Percentiles rank a stretch among this genome's conserved stretches.
phyloP scores from a whole-genome alignment of 2,329 filamentous ascomycete species.

The Tolypocladium inflatum region DNA sequence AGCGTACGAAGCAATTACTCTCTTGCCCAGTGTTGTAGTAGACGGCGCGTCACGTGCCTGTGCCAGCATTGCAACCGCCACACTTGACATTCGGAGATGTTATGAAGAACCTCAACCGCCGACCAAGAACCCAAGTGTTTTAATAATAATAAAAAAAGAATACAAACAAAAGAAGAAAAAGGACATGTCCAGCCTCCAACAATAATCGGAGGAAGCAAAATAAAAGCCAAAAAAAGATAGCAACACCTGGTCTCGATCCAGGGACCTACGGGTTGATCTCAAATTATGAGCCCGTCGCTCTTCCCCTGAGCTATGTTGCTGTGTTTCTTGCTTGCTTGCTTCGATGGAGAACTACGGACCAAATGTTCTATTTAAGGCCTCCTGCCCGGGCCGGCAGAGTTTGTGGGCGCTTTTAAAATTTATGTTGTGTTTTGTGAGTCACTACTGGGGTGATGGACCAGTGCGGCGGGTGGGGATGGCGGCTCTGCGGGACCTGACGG shows the following conservation, averaged over 20 bases:
- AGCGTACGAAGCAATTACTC: too few relatives aligned
- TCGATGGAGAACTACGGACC: background rate
- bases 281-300: constrained; percentile 19
- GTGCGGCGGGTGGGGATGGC: background rate
- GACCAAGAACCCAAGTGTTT: too few relatives aligned
- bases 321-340: background rate
- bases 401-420: background rate
- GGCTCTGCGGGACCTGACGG: too few relatives aligned
- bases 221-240: constrained; percentile 8
- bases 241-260: constrained; percentile 17
- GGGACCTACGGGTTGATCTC: constrained; percentile 15
- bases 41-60: too few relatives aligned
- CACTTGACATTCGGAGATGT: too few relatives aligned
- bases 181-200: background rate
- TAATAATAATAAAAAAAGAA: background rate
- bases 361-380: background rate
- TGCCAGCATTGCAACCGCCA: too few relatives aligned
- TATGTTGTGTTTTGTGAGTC: background rate
- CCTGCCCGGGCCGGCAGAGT: background rate
- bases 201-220: background rate
- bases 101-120: too few relatives aligned
- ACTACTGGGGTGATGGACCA: background rate
- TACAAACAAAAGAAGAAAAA: background rate
- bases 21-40: too few relatives aligned
- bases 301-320: constrained; percentile 18